phyloP scores from a whole-genome alignment of 1,284 basidiomycete genomes.

The Porphyrellus sp. region DNA sequence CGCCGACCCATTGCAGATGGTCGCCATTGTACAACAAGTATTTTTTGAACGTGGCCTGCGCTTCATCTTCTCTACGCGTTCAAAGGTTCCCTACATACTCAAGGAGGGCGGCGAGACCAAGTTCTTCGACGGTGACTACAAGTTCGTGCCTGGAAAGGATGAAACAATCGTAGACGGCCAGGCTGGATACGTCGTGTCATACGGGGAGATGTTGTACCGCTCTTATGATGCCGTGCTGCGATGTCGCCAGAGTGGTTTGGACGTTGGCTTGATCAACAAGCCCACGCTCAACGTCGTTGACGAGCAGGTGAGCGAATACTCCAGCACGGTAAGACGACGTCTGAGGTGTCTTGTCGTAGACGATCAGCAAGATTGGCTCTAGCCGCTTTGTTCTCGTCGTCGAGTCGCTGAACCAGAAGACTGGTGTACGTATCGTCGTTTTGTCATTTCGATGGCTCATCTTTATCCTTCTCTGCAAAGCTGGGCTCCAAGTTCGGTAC shows the following conservation, averaged over 20 bases:
- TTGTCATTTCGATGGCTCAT: not conserved
- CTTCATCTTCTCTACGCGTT: slow-evolving; percentile 83
- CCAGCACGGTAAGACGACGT: not conserved
- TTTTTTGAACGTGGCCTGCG: slow-evolving; percentile 80
- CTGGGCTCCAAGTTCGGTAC: slow-evolving; percentile 80
- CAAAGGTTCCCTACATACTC: slow-evolving; percentile 83
- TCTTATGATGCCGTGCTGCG: slow-evolving; percentile 76
- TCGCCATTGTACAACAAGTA: slow-evolving; percentile 67
- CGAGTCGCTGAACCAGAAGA: slow-evolving; percentile 85
- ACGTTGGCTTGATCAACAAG: slow-evolving; percentile 84
- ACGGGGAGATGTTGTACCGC: slow-evolving; percentile 80
- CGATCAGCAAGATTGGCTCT: slow-evolving; percentile 65
- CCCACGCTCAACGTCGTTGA: slow-evolving; percentile 78
- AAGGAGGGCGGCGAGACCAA: slow-evolving; percentile 67
- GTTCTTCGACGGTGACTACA: slow-evolving; percentile 69
- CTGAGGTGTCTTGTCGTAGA: slow-evolving; percentile 36
- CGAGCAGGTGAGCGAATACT: slow-evolving; percentile 52
- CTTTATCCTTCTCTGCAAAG: slow-evolving; percentile 34
- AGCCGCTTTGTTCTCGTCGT: slow-evolving; percentile 78
- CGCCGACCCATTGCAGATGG: slow-evolving; percentile 78
- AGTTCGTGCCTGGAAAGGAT: slow-evolving; percentile 80
- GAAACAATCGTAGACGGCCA: slow-evolving; percentile 69
- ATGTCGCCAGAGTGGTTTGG: slow-evolving; percentile 64
- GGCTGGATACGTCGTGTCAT: slow-evolving; percentile 74
- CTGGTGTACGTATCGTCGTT: slow-evolving; percentile 54